Evolutionary conservation across 2,329 filamentous ascomycete genomes (phyloP), one percentile per base, ranked within the genome.

Genomic region (Corynespora cassiicola): DNA sequence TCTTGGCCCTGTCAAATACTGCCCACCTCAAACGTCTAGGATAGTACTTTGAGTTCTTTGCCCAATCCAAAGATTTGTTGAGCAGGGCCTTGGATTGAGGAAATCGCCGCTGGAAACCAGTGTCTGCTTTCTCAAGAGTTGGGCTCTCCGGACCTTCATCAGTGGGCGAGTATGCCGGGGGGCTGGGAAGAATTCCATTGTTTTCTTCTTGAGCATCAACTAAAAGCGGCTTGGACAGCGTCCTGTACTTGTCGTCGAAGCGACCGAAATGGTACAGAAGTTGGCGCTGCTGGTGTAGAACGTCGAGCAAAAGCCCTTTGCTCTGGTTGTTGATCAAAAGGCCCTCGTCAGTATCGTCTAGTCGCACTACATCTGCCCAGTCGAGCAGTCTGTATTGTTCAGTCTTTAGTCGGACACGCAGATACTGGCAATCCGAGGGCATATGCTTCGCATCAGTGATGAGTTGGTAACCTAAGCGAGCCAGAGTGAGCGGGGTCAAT

Each of bases 331-430:
- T 63, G 21, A 69, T 57, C 5, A 62, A 42, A 2, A 66, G 45
- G 2, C 50, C 45, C 5, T 69, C 60, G 27, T 66, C 61, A 16
- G 52, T 52, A 36, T 65, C 64, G 27, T 61, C 58, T 3, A 71
- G 47, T 4, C 53, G 42, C 3, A 67, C 58, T 6, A 63, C 50
- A 22, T 63, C 53, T 7, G 59, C 67, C 68, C 68, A 71, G 18
- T 71, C 56, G 8, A 70, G 38, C 7, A 71, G 52, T 15, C 67
- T 59, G n/a, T 63, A 54, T 37, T 71, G 58, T 35, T 71, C 67
- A 5, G 65, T 58, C 33, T 64, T 66, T 17, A 71, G 44, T 14
- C 65, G 63, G n/a, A 69, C 54, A 2, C 65, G 52, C 9, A 70
- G 49, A 31, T 62, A 56, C 30, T 69, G 55, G 32, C 50, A 66